Percentiles rank a stretch among this genome's conserved stretches.
These are phyloP conservation scores for Vaccinium vitisidaea DNA, from an alignment of 148 eudicot species.

Conservation along the genomic window DNA sequence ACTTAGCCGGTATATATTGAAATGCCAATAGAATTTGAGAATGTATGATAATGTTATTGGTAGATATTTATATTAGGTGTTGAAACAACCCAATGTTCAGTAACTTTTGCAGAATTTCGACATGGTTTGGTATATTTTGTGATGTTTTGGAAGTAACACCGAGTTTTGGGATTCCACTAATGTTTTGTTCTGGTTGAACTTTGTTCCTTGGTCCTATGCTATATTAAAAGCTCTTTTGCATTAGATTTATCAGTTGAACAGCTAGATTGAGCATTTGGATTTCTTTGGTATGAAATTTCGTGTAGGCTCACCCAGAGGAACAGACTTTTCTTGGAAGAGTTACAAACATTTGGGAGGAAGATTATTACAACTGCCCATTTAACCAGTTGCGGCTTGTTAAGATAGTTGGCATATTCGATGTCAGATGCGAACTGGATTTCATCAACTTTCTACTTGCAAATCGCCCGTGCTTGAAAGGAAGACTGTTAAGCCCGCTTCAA, in stretches of 20 bases:
- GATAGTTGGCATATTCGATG: slow-evolving; percentile 42
- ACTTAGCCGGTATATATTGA: neutral
- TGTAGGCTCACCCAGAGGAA: slow-evolving; percentile 70
- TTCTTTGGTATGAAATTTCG: neutral
- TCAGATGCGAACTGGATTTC: slow-evolving; percentile 54
- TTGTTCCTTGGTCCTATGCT: neutral
- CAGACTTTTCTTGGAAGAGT: slow-evolving; percentile 21
- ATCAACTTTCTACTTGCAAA: slow-evolving; percentile 64
- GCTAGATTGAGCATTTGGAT: neutral
- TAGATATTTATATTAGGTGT: neutral
- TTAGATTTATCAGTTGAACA: neutral
- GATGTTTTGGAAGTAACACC: neutral
- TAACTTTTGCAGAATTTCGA: neutral
- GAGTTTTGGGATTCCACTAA: neutral
- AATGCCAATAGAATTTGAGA: neutral
- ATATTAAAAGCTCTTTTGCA: neutral
- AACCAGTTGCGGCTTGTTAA: slow-evolving; percentile 53
- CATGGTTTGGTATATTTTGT: neutral
- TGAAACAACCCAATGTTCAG: neutral
- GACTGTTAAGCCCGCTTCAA: slow-evolving; percentile 60
- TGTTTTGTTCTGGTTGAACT: neutral
- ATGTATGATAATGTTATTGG: neutral
- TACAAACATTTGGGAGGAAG: slow-evolving; percentile 34
- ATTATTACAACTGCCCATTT: slow-evolving; percentile 33
- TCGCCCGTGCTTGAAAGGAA: slow-evolving; percentile 69